These are phyloP conservation scores for Endocalyx cinctus DNA, from an alignment of 2,329 filamentous ascomycete species.

Conservation along the genomic window DNA sequence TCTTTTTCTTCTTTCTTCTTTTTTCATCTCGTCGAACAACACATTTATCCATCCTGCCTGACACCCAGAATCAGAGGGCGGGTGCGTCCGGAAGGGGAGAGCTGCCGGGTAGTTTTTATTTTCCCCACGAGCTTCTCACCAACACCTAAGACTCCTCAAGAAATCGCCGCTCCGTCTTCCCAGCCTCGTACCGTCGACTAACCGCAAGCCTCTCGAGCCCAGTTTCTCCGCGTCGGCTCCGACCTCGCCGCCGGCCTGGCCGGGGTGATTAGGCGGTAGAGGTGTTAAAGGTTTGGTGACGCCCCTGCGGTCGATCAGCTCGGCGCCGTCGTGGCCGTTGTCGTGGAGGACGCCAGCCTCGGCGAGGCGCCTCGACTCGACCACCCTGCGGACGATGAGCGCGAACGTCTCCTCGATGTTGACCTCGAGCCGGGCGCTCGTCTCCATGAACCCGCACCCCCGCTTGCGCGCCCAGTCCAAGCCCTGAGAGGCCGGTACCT, in stretches of 20 bases:
- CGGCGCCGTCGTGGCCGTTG: conserved; percentile 37
- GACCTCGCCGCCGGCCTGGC: conserved; percentile 19
- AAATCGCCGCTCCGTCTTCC: conserved; percentile 39
- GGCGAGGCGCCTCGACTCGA: conserved; percentile 50
- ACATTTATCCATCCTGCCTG: no score
- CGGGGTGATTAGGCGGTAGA: conserved; percentile 29
- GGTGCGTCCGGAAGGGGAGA: no score
- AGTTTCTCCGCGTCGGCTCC: conserved; percentile 36
- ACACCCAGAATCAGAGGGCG: no score
- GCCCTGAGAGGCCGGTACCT: conserved; percentile 65
- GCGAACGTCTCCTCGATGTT: conserved; percentile 90
- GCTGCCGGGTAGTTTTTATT: no score
- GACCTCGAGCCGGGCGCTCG: conserved; percentile 75
- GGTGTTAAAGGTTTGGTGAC: conserved; percentile 57
- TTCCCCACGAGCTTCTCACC: no score
- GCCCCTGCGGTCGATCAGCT: conserved; percentile 45
- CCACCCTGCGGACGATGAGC: conserved; percentile 57
- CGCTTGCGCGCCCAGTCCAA: conserved; percentile 71
- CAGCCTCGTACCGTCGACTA: conserved; percentile 39
- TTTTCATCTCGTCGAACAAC: no score
- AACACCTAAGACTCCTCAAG: conserved; percentile 54
- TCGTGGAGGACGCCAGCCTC: conserved; percentile 42
- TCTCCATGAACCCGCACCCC: conserved; percentile 86
- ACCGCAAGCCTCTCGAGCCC: conserved; percentile 33
- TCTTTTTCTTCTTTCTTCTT: no score